phyloP scores from a whole-genome alignment of 2,329 filamentous ascomycete species.

The Thielaviopsis punctulata region DNA sequence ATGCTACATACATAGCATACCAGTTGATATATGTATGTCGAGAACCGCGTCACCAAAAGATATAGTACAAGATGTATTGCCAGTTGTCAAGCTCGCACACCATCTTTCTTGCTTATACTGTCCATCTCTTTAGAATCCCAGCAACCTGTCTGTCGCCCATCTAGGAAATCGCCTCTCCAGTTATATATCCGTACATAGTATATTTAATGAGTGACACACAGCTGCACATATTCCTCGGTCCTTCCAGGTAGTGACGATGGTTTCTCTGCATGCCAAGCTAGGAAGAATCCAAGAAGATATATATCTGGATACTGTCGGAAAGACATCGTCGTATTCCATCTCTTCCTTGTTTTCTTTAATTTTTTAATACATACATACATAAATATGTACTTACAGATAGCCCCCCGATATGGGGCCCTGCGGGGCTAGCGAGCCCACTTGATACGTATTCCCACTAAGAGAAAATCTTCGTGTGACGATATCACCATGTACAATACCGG shows the following conservation, averaged over 20 bases:
- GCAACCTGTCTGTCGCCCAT: background rate
- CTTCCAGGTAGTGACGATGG: background rate
- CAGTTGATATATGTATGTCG: background rate
- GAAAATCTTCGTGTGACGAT: background rate
- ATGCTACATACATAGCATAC: too few species aligned
- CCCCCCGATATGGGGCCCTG: background rate
- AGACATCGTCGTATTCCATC: background rate
- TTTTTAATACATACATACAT: background rate
- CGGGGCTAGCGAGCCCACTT: background rate
- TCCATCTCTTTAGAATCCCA: background rate
- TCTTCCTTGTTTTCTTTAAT: background rate
- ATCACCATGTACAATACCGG: too few species aligned
- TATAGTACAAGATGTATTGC: too few species aligned
- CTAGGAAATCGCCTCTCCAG: too few species aligned
- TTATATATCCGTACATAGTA: too few species aligned
- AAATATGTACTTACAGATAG: too few species aligned
- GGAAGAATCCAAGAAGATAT: too few species aligned
- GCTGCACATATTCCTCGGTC: background rate
- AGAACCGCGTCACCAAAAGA: background rate
- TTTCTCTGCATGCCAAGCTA: background rate
- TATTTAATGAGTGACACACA: too few species aligned
- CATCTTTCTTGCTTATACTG: background rate
- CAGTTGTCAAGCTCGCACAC: too few species aligned
- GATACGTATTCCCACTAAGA: background rate
- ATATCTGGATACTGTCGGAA: too few species aligned